Percentiles rank a stretch among this genome's conserved stretches.
phyloP scores from a whole-genome alignment of 805 yeast genomes.

The Cyberlindnera americana region DNA sequence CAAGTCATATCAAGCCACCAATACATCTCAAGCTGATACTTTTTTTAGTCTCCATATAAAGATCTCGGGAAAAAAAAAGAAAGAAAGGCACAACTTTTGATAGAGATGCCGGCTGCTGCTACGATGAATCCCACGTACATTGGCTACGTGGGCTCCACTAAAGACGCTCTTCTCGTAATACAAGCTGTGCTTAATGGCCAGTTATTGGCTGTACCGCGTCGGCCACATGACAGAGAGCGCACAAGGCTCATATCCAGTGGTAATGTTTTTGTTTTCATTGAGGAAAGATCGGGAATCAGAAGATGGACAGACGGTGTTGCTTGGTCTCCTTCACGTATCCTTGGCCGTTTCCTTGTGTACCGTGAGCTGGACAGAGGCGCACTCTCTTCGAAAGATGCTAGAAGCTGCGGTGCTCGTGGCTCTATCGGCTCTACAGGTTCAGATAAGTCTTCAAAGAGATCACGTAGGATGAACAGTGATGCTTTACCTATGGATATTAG shows the following conservation, averaged over 20 bases:
- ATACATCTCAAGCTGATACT: background rate
- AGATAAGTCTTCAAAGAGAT: too few relatives aligned
- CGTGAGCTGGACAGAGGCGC: slow-evolving; percentile 57
- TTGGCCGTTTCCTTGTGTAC: slow-evolving; percentile 81
- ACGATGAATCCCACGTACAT: slow-evolving; percentile 22
- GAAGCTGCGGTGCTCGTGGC: slow-evolving; percentile 1
- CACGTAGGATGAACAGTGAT: too few relatives aligned
- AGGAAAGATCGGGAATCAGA: slow-evolving; percentile 76
- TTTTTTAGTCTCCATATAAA: too few relatives aligned
- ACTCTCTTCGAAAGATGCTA: slow-evolving; percentile 17
- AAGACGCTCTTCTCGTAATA: slow-evolving; percentile 76
- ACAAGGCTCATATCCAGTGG: slow-evolving; percentile 65
- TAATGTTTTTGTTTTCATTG: slow-evolving; percentile 78
- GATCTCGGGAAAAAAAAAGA: too few relatives aligned
- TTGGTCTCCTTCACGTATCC: slow-evolving; percentile 89
- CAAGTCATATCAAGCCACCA: background rate
- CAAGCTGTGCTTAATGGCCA: slow-evolving; percentile 71
- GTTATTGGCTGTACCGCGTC: slow-evolving; percentile 60
- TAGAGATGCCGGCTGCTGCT: slow-evolving; percentile 13
- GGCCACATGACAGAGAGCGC: slow-evolving; percentile 83
- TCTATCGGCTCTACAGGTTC: too few relatives aligned
- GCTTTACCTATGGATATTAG: background rate
- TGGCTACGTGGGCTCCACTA: slow-evolving; percentile 74
- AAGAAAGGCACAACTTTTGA: too few relatives aligned
- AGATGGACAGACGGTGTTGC: slow-evolving; percentile 97